Conservation (phyloP, 495 filamentous ascomycete genomes). For the Hypomontagnella submonticulosa region DNA sequence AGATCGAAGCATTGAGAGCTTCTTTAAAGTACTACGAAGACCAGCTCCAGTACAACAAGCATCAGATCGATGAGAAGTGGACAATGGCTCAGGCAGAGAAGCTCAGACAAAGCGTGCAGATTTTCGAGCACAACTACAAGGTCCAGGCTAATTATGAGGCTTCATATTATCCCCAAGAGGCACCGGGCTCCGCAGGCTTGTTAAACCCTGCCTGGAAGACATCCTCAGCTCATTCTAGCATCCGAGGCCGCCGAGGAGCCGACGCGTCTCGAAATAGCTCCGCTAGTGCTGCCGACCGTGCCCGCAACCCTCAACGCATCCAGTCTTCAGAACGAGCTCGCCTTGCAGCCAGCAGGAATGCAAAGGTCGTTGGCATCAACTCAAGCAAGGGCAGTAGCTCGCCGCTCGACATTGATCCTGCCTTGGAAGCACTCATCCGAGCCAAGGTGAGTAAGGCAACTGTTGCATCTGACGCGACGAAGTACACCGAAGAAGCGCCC, state of each 20-base stretch:
- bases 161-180: slow-evolving; percentile 38
- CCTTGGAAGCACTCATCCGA: slow-evolving; percentile 34
- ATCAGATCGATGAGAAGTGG: slow-evolving; percentile 62
- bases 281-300: slow-evolving; percentile 17
- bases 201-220: slow-evolving; percentile 21
- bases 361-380: slow-evolving; percentile 33
- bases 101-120: slow-evolving; percentile 48
- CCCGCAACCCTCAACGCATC: slow-evolving; percentile 3
- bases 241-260: slow-evolving; percentile 29
- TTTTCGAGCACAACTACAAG: slow-evolving; percentile 53
- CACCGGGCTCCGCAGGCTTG: slow-evolving; percentile 19
- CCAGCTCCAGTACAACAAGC: slow-evolving; percentile 59
- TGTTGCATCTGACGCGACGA: slow-evolving; percentile 33
- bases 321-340: slow-evolving; percentile 22
- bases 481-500: slow-evolving; percentile 39
- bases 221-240: slow-evolving; percentile 29
- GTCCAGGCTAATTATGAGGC: slow-evolving; percentile 53
- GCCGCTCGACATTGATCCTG: slow-evolving; percentile 20
- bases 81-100: slow-evolving; percentile 48
- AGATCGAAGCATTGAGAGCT: slow-evolving; percentile 50
- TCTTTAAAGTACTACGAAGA: slow-evolving; percentile 58
- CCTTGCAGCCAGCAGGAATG: slow-evolving; percentile 15
- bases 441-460: slow-evolving; percentile 15
- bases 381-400: slow-evolving; percentile 28
- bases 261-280: slow-evolving; percentile 37